Evolutionary conservation across 306 rosid species (phyloP), one percentile per base, ranked within the genome.

Genomic region (Pyrus pyrifolia): DNA sequence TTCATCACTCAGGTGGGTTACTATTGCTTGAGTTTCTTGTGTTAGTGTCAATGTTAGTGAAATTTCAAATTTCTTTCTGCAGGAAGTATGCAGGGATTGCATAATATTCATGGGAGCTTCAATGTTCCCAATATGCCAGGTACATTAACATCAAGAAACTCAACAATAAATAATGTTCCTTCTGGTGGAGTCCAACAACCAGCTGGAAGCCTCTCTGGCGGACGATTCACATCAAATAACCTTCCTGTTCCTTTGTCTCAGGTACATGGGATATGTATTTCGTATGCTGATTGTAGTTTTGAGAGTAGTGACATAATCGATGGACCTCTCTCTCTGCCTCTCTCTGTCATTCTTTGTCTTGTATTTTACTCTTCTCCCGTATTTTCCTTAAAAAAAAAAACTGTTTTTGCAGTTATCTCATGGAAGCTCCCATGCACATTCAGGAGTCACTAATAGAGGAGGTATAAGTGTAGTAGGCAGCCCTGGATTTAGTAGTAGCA

Each of bases 161-260:
- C 97, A 38, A 75, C 96, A 62, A 78, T 95, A 81, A 89, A 85
- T 76, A 90, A 83, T 23, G 81, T 92, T 73, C 97, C 97, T 31
- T 86, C 99, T 33, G 97, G 97, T 18, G 99, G 97, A 67, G 93
- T 88, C 85, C 99, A 95, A 82, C 99, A 89, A 82, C 97, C 90
- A 55, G 78, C 93, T 55, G 97, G 96, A 79, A 91, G 85, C 80
- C 89, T 95, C 73, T 84, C 97, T 60, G 89, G 97, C 67, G 97
- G 99, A 66, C 88, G 97, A 78, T 95, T 92, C 83, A 77, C 88
- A 13, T 87, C 99, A 59, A 95, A 91, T 84, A 92, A 89, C 87
- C 85, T 92, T 68, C 96, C 99, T 33, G 93, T 88, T 40, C 93
- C 91, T 72, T 80, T 95, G 80, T 91, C 99, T 38, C 99, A 95